These are phyloP conservation scores for Podila verticillata DNA, from an alignment of 192 early-diverging fungal genomes.

Conservation along the genomic window DNA sequence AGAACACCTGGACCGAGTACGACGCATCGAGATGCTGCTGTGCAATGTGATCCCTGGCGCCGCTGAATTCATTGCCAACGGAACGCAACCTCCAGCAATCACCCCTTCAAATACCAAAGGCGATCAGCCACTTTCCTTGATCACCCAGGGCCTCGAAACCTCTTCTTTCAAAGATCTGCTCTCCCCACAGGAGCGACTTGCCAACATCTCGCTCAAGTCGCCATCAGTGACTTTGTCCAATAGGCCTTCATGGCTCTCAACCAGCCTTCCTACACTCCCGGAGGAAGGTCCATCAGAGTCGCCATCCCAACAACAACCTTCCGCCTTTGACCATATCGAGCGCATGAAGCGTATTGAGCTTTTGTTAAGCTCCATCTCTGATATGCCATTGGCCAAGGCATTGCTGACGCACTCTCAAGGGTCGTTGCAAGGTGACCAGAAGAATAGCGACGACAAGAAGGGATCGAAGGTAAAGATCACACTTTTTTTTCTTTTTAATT, in stretches of 20 bases:
- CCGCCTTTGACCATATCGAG: slow-evolving; percentile 15
- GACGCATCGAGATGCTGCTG: slow-evolving; percentile 24
- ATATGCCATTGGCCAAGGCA: slow-evolving; percentile 17
- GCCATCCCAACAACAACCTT: neutral
- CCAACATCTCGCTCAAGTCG: slow-evolving; percentile 21
- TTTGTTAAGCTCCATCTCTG: slow-evolving; percentile 17
- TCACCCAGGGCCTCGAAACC: slow-evolving; percentile 16
- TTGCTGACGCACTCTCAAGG: slow-evolving; percentile 13
- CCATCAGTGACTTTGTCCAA: neutral
- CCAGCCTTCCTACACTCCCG: neutral
- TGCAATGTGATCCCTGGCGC: slow-evolving; percentile 40
- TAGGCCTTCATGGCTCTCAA: neutral
- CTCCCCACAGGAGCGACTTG: slow-evolving; percentile 18
- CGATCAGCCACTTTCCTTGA: slow-evolving; percentile 4
- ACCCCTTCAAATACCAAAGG: neutral
- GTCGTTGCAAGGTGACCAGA: neutral
- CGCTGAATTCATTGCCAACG: slow-evolving; percentile 34
- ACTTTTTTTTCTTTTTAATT: neutral
- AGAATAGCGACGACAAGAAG: slow-evolving; percentile 8
- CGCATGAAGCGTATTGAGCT: slow-evolving; percentile 46
- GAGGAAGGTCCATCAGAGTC: neutral
- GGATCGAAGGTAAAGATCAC: slow-evolving; percentile 12
- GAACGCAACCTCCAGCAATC: neutral
- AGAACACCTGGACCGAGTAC: slow-evolving; percentile 36
- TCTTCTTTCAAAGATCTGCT: slow-evolving; percentile 4